These are phyloP conservation scores for Artemisia annua DNA, from an alignment of 129 eudicot species.

Conservation along the genomic window DNA sequence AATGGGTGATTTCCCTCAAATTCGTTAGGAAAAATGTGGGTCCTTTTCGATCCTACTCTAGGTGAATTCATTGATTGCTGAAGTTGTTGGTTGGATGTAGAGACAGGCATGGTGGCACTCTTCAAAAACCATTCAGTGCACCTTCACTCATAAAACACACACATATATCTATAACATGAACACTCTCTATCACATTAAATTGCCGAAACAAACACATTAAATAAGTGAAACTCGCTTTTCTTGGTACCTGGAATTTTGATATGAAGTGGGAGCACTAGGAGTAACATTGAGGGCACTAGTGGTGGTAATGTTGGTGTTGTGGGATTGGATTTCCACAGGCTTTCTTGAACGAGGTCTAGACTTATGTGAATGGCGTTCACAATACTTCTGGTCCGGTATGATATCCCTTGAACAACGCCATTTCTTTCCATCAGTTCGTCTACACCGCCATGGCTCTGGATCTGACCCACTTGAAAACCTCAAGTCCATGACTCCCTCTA, in stretches of 20 bases:
- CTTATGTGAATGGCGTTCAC: conserved; percentile 78
- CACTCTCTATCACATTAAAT: conserved; percentile 16
- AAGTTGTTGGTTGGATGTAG: conserved; percentile 38
- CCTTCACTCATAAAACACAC: conserved; percentile 27
- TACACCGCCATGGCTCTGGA: conserved; percentile 88
- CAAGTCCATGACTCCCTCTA: conserved; percentile 34
- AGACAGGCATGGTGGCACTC: conserved; percentile 25
- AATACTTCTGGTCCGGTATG: conserved; percentile 69
- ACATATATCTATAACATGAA: conserved; percentile 19
- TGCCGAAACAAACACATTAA: conserved; percentile 23
- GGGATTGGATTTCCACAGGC: conserved; percentile 72
- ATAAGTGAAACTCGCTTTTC: background rate
- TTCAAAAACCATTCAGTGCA: conserved; percentile 48
- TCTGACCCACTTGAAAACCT: conserved; percentile 57
- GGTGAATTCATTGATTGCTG: conserved; percentile 41
- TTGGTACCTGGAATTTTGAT: conserved; percentile 43
- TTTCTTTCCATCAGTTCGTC: conserved; percentile 82
- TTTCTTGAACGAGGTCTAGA: conserved; percentile 85
- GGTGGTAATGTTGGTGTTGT: conserved; percentile 14
- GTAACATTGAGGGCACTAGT: conserved; percentile 4
- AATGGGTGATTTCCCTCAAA: conserved; percentile 16
- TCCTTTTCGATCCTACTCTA: conserved; percentile 39
- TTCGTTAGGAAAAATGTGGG: conserved; percentile 27
- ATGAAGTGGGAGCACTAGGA: conserved; percentile 33
- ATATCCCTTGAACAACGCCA: conserved; percentile 85